phyloP scores from a whole-genome alignment of 2,329 filamentous ascomycete genomes.

The Pezicula neosporulosa region DNA sequence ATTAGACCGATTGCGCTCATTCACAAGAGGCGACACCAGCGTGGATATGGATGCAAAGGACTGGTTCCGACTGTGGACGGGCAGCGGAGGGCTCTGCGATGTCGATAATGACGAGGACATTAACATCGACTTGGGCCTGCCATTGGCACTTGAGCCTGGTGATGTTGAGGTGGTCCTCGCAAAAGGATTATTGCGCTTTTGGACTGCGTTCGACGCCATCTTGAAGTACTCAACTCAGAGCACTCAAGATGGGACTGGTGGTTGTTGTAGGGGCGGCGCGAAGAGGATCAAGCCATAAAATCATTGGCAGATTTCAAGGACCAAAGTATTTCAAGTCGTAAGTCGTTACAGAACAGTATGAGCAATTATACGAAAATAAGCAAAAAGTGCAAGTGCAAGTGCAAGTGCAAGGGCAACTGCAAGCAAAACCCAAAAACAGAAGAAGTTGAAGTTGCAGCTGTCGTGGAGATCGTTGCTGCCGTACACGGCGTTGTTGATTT shows the following conservation, averaged over 20 bases:
- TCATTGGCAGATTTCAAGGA: not conserved
- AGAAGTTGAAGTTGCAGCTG: too few species aligned
- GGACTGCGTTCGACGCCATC: slow-evolving; percentile 57
- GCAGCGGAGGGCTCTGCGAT: slow-evolving; percentile 29
- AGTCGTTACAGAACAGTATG: not conserved
- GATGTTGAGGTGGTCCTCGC: slow-evolving; percentile 66
- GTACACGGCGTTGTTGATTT: not conserved
- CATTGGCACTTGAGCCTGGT: slow-evolving; percentile 48
- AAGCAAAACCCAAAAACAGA: not conserved
- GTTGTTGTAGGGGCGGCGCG: not conserved
- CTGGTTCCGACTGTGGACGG: slow-evolving; percentile 63
- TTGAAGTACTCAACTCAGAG: slow-evolving; percentile 24
- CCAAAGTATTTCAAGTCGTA: not conserved
- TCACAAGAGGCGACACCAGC: slow-evolving; percentile 22
- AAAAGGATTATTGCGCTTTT: slow-evolving; percentile 81
- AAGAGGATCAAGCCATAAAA: not conserved
- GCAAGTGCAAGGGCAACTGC: not conserved
- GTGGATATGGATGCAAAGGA: slow-evolving; percentile 56
- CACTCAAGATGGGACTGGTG: slow-evolving; percentile 4
- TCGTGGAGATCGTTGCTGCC: not conserved
- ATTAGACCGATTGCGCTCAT: slow-evolving; percentile 45
- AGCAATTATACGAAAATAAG: not conserved
- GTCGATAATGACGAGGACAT: slow-evolving; percentile 40
- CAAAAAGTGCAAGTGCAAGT: not conserved
- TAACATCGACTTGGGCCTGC: slow-evolving; percentile 72